These are phyloP conservation scores for Neurospora sp. DNA, from an alignment of 495 filamentous ascomycete genomes.

Conservation along the genomic window DNA sequence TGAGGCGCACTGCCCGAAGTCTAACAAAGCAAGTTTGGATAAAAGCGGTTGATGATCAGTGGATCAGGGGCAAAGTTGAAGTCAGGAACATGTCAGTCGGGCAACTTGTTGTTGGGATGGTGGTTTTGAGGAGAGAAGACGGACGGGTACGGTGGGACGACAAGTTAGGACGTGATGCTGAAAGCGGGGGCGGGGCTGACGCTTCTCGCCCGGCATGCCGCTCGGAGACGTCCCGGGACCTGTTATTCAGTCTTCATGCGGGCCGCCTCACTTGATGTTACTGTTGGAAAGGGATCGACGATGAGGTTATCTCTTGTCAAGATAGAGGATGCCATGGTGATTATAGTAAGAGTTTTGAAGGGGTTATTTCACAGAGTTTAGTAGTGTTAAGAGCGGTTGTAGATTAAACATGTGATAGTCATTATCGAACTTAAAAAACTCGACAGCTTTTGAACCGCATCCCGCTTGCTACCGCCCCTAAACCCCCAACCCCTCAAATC, in stretches of 20 bases:
- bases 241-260: background rate
- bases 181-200: background rate
- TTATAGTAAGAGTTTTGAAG: background rate
- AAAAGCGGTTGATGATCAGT: background rate
- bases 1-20: background rate
- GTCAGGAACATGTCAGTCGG: background rate
- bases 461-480: background rate
- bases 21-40: background rate
- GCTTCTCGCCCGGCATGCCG: background rate
- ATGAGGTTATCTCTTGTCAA: background rate
- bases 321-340: background rate
- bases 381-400: background rate
- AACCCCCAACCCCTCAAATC: background rate
- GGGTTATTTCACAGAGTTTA: background rate
- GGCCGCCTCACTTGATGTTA: background rate
- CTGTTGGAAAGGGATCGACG: background rate
- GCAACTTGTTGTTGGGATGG: background rate
- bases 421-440: background rate
- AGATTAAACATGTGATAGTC: background rate
- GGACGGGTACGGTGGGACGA: background rate
- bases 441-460: background rate
- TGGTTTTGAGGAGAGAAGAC: background rate
- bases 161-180: background rate
- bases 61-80: background rate
- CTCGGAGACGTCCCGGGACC: background rate